A percentile compares a stretch with the other conserved stretches of the same genome.
phyloP scores from a whole-genome alignment of 441 rosid species.

The Hura crepitans region DNA sequence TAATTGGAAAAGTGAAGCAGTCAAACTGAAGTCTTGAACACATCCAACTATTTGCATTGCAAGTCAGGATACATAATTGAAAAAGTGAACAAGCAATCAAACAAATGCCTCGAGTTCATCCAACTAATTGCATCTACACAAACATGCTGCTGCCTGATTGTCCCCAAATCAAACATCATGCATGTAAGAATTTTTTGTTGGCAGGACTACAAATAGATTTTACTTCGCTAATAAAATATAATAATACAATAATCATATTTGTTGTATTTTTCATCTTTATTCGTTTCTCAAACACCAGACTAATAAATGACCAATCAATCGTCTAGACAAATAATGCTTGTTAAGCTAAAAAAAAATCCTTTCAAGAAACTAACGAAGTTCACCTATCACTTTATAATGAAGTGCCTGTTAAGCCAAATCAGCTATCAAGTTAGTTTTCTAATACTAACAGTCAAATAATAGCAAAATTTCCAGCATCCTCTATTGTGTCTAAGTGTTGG shows the following conservation, averaged over 20 bases:
- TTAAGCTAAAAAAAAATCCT: no score
- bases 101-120: background rate
- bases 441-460: background rate
- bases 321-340: background rate
- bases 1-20: background rate
- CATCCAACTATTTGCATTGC: no score
- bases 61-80: background rate
- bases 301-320: background rate
- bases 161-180: background rate
- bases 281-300: background rate
- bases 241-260: background rate
- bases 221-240: background rate
- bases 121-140: background rate
- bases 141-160: background rate
- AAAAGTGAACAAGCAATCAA: background rate
- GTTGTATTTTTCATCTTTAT: background rate
- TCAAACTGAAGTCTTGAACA: background rate
- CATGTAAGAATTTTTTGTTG: background rate
- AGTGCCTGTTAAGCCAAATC: background rate
- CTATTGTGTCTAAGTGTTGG: background rate
- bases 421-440: background rate
- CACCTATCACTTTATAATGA: background rate
- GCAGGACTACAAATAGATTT: background rate
- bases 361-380: no score
- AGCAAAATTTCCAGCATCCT: background rate